These are phyloP conservation scores for Pleurotus tuber-regium DNA, from an alignment of 768 basidiomycete species.

Conservation along the genomic window DNA sequence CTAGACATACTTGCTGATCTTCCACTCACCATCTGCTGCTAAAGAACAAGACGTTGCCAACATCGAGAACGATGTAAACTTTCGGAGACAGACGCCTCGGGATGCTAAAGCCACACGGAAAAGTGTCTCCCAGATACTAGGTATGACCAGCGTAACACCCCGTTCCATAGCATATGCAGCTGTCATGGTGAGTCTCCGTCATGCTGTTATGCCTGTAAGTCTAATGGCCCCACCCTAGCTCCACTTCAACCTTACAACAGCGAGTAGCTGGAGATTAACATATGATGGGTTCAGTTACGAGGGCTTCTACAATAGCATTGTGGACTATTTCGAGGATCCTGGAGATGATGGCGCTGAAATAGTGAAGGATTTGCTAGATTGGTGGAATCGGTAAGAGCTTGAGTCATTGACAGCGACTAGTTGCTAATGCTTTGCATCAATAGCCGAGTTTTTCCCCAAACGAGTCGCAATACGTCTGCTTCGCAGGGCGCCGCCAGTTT, in stretches of 20 bases:
- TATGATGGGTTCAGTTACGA: constrained; percentile 21
- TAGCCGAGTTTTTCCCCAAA: too few species aligned
- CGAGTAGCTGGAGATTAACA: constrained; percentile 12
- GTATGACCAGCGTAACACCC: constrained; percentile 16
- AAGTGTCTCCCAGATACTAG: constrained; percentile 10
- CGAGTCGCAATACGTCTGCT: too few species aligned
- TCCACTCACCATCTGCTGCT: background rate
- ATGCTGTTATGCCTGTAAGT: background rate
- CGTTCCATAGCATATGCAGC: constrained; percentile 21
- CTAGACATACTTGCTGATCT: constrained; percentile 12
- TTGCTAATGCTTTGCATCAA: too few species aligned
- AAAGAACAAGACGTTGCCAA: background rate
- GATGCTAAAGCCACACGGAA: constrained; percentile 5
- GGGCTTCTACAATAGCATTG: constrained; percentile 17
- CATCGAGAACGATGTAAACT: background rate
- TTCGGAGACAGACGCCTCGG: background rate
- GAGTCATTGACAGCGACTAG: too few species aligned
- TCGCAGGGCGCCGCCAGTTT: too few species aligned
- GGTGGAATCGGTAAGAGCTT: constrained; percentile 12
- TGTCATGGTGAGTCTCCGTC: constrained; percentile 19
- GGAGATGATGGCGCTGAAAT: background rate
- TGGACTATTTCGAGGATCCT: constrained; percentile 19
- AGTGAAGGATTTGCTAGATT: background rate
- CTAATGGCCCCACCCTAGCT: constrained; percentile 16
- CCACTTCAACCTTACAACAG: constrained; percentile 19